A percentile compares a stretch with the other conserved stretches of the same genome.
Conservation (phyloP, 2,329 filamentous ascomycete species). For the Diatrype stigma region DNA sequence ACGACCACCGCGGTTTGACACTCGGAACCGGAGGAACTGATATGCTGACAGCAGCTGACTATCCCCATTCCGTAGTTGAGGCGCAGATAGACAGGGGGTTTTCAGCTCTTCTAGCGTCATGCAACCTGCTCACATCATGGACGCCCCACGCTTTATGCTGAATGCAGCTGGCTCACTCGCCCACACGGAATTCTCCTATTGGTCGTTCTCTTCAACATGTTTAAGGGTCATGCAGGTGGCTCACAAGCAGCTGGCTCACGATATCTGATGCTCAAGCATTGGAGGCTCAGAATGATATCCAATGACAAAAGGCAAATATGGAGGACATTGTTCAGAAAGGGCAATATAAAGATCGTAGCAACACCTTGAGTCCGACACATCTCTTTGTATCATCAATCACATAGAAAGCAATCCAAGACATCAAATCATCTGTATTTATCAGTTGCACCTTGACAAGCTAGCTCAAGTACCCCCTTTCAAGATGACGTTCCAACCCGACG, state of each 20-base stretch:
- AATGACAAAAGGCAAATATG: conserved; percentile 10
- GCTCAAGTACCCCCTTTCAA: conserved; percentile 10
- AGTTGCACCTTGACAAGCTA: conserved; percentile 12
- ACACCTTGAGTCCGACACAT: conserved; percentile 10
- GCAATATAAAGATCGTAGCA: conserved; percentile 20
- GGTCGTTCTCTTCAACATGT: conserved; percentile 5
- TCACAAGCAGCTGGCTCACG: conserved; percentile 24
- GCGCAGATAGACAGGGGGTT: conserved; percentile 3
- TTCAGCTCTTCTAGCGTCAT: conserved; percentile 32
- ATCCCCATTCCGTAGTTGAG: conserved; percentile 3
- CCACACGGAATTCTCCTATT: conserved; percentile 12
- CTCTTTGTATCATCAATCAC: conserved; percentile 13
- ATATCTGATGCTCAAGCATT: conserved; percentile 15
- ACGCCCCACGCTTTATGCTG: conserved; percentile 14
- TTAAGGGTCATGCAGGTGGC: conserved; percentile 16
- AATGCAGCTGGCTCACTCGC: conserved; percentile 24
- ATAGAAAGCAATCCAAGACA: conserved; percentile 12
- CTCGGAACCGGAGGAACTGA: conserved; percentile 8
- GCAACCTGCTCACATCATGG: conserved; percentile 26
- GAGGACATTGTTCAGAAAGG: conserved; percentile 14
- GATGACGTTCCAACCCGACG: conserved; percentile 36
- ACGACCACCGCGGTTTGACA: conserved; percentile 4
- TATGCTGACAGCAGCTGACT: too few species aligned
- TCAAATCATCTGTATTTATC: conserved; percentile 4
- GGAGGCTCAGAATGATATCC: too few species aligned